Evolutionary conservation across 78 protist species (phyloP).

Genomic region (Guillardia theta): DNA sequence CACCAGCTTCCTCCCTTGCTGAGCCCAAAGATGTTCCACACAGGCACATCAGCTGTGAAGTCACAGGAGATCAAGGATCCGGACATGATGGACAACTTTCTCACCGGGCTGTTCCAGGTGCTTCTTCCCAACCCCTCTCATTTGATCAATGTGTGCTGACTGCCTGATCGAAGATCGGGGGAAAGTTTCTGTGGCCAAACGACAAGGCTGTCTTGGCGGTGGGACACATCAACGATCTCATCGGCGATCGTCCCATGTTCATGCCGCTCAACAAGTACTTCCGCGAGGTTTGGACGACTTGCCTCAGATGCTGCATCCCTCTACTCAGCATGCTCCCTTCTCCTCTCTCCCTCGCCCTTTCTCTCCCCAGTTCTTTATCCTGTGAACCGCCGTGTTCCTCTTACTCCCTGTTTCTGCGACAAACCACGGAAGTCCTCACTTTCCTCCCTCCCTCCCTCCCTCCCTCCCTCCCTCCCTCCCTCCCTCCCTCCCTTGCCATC

Average conservation of each 20-base stretch:
- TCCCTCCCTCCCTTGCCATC: neutral
- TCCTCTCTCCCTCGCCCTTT: neutral
- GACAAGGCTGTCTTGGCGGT: constrained; percentile 14
- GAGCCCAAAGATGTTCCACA: neutral
- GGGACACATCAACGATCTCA: neutral
- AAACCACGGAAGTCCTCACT: neutral
- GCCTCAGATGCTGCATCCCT: neutral
- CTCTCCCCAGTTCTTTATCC: neutral
- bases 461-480: neutral
- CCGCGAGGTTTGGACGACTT: neutral
- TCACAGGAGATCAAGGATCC: neutral
- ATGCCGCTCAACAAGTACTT: constrained; percentile 35
- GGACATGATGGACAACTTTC: neutral
- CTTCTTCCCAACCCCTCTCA: no score
- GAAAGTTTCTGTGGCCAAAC: constrained; percentile 17
- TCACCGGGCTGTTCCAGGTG: neutral
- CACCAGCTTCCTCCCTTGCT: no score
- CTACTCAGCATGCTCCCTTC: neutral
- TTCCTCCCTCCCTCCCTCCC: neutral
- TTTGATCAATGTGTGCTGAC: no score
- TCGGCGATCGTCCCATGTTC: constrained; percentile 9
- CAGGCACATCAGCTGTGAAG: neutral
- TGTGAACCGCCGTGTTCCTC: no score
- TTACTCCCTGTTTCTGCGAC: neutral
- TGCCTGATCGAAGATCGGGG: no score